phyloP scores from a whole-genome alignment of 768 basidiomycete genomes.

The Suillus clintonianus region DNA sequence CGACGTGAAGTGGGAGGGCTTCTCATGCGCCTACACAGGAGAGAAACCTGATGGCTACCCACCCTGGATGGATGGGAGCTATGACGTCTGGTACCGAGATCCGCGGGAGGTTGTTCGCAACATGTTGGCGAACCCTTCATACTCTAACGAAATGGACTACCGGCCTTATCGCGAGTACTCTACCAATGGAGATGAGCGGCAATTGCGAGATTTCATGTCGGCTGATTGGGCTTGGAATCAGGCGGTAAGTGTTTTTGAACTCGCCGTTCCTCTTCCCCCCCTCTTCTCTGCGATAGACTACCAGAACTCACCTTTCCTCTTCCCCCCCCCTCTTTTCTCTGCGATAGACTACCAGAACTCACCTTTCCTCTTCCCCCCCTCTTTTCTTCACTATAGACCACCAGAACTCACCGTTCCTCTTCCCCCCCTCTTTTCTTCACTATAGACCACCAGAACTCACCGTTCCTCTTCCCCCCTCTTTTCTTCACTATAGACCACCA shows the following conservation, averaged over 20 bases:
- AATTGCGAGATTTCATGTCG: constrained; percentile 7
- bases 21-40: constrained; percentile 19
- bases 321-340: too few relatives aligned
- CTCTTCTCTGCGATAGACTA: too few relatives aligned
- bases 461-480: too few relatives aligned
- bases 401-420: too few relatives aligned
- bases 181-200: neutral
- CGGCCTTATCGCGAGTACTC: constrained; percentile 16
- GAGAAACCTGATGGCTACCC: constrained; percentile 10
- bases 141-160: constrained; percentile 19
- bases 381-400: too few relatives aligned
- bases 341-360: too few relatives aligned
- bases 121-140: constrained; percentile 23
- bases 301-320: too few relatives aligned
- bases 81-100: constrained; percentile 29
- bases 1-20: constrained; percentile 31
- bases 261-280: too few relatives aligned
- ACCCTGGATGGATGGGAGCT: constrained; percentile 28
- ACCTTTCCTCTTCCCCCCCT: too few relatives aligned
- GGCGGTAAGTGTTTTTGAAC: constrained; percentile 8
- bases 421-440: too few relatives aligned
- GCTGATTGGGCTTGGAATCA: constrained; percentile 18
- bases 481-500: too few relatives aligned
- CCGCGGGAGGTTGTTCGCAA: constrained; percentile 15
- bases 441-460: too few relatives aligned